phyloP scores from a whole-genome alignment of 768 basidiomycete species.

The Tricholoma saponaceum region DNA sequence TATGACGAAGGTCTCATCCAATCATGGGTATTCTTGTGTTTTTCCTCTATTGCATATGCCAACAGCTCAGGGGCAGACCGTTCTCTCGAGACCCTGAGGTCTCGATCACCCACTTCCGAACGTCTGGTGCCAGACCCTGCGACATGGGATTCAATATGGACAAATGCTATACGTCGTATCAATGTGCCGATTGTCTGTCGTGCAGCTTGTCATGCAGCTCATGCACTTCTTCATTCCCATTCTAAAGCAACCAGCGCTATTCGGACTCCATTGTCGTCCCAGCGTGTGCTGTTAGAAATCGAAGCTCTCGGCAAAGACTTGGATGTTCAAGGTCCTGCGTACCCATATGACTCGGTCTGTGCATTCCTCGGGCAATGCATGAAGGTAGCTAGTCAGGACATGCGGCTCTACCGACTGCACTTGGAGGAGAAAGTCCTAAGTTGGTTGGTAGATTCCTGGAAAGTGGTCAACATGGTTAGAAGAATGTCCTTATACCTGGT shows the following conservation, averaged over 20 bases:
- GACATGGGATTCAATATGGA: slow-evolving; percentile 83
- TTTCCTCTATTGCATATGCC: slow-evolving; percentile 66
- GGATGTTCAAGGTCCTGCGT: slow-evolving; percentile 85
- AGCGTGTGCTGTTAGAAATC: slow-evolving; percentile 65
- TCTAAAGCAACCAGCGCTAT: slow-evolving; percentile 14
- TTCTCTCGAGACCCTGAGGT: not conserved
- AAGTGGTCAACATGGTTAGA: slow-evolving; percentile 30
- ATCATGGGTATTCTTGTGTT: slow-evolving; percentile 81
- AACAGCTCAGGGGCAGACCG: slow-evolving; percentile 25
- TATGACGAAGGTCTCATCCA: slow-evolving; percentile 64
- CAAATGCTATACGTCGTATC: slow-evolving; percentile 71
- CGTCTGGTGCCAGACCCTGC: slow-evolving; percentile 2
- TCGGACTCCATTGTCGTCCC: slow-evolving; percentile 41
- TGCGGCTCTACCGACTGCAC: slow-evolving; percentile 76
- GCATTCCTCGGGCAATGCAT: slow-evolving; percentile 70
- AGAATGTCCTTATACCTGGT: slow-evolving; percentile 51
- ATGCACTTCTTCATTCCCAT: slow-evolving; percentile 40
- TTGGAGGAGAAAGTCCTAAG: slow-evolving; percentile 82
- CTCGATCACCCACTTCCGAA: not conserved
- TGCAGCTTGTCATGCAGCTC: slow-evolving; percentile 71
- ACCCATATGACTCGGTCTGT: slow-evolving; percentile 89
- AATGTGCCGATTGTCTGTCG: slow-evolving; percentile 68
- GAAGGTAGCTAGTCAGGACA: slow-evolving; percentile 72
- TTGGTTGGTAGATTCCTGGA: slow-evolving; percentile 81
- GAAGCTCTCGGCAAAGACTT: slow-evolving; percentile 79